A percentile compares a stretch with the other conserved stretches of the same genome.
Conservation (phyloP, 352 stramenopile species). For the Phytophthora multivora region DNA sequence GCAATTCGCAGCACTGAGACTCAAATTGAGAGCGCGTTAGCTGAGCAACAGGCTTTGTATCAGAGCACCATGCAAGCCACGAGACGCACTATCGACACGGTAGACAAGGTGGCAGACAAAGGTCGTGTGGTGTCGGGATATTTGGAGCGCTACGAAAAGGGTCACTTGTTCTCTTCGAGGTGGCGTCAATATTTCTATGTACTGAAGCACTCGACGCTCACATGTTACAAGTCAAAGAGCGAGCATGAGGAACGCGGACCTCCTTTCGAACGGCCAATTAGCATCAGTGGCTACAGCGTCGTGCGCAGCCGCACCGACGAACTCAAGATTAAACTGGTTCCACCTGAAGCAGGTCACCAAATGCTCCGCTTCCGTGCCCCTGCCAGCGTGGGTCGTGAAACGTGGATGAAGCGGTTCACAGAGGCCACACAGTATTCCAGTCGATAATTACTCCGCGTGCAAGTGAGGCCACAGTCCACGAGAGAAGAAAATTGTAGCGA, state of each 20-base stretch:
- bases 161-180: slow-evolving; percentile 69
- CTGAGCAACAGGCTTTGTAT: slow-evolving; percentile 69
- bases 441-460: slow-evolving; percentile 11
- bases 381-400: slow-evolving; percentile 72
- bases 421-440: slow-evolving; percentile 64
- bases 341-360: slow-evolving; percentile 56
- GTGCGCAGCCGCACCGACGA: slow-evolving; percentile 77
- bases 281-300: slow-evolving; percentile 70
- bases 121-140: slow-evolving; percentile 72
- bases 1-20: slow-evolving; percentile 44
- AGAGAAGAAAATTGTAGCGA: slow-evolving; percentile 5
- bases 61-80: slow-evolving; percentile 82
- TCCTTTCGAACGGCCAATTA: slow-evolving; percentile 54
- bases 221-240: slow-evolving; percentile 80
- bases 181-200: slow-evolving; percentile 85
- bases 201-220: slow-evolving; percentile 66
- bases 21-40: slow-evolving; percentile 54
- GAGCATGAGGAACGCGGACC: slow-evolving; percentile 63
- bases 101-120: slow-evolving; percentile 70
- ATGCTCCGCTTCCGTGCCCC: slow-evolving; percentile 79
- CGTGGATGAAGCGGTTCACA: slow-evolving; percentile 79
- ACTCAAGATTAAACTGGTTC: slow-evolving; percentile 81
- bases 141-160: slow-evolving; percentile 78
- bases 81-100: slow-evolving; percentile 76
- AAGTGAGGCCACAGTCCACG: not conserved